These are phyloP conservation scores for Vitis riparia DNA, from an alignment of 164 flowering plant genomes.

Conservation along the genomic window DNA sequence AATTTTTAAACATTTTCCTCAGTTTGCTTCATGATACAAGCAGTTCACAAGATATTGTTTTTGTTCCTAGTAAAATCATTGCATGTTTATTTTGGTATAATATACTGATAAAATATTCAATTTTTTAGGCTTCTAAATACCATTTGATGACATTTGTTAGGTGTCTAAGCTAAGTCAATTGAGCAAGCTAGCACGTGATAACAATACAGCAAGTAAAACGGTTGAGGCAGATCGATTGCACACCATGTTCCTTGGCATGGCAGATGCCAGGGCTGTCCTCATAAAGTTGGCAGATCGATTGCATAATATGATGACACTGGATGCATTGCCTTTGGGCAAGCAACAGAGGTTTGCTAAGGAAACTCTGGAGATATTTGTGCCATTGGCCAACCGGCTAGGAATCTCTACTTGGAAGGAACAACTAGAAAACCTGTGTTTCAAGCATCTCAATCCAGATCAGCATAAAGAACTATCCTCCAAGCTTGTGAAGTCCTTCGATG, in stretches of 20 bases:
- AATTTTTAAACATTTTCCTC: too few relatives aligned
- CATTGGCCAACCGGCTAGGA: constrained; percentile 91
- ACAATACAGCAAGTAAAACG: constrained; percentile 75
- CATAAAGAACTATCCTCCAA: constrained; percentile 66
- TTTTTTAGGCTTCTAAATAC: not conserved
- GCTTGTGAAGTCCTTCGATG: constrained; percentile 65
- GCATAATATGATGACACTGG: constrained; percentile 96
- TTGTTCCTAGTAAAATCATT: not conserved
- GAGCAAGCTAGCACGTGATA: constrained; percentile 98
- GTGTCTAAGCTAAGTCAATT: constrained; percentile 91
- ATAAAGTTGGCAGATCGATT: constrained; percentile 95
- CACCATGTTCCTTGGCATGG: constrained; percentile 97
- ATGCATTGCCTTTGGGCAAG: constrained; percentile 72
- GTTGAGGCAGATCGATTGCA: constrained; percentile 92
- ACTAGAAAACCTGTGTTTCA: constrained; percentile 86
- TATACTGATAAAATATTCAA: not conserved
- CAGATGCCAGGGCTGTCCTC: constrained; percentile 93
- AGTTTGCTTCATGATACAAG: too few relatives aligned
- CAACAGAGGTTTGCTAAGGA: constrained; percentile 94
- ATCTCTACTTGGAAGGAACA: constrained; percentile 91
- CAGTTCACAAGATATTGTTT: too few relatives aligned
- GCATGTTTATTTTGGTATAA: not conserved
- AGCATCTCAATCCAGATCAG: constrained; percentile 74
- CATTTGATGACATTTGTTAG: constrained; percentile 29
- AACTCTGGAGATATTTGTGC: constrained; percentile 89